Conservation (phyloP, 352 stramenopile genomes). For the Phytophthora cryptogea region DNA sequence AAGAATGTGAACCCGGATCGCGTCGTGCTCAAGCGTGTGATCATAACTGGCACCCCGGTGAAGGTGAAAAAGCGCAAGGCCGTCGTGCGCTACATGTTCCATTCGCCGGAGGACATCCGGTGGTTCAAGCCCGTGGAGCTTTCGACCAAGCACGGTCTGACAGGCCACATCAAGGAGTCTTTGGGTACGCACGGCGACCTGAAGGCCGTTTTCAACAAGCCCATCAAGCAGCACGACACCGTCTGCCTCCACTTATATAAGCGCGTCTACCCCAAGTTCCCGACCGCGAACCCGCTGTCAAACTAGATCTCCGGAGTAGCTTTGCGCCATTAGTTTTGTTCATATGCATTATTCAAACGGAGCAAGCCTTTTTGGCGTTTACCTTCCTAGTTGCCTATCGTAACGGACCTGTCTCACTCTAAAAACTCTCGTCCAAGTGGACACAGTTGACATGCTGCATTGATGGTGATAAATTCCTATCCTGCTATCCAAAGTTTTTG, state of each 20-base stretch:
- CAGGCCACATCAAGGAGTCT: slow-evolving; percentile 98
- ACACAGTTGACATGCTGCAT: slow-evolving; percentile 23
- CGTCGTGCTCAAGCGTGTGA: slow-evolving; percentile 97
- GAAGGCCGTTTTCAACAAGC: slow-evolving; percentile 99
- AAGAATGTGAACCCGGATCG: slow-evolving; percentile 97
- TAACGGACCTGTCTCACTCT: background rate
- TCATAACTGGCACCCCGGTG: slow-evolving; percentile 98
- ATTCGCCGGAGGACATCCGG: slow-evolving; percentile 96
- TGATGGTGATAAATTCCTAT: slow-evolving; percentile 30
- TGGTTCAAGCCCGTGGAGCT: slow-evolving; percentile 99
- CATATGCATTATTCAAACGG: slow-evolving; percentile 28
- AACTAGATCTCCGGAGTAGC: slow-evolving; percentile 24
- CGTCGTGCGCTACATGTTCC: slow-evolving; percentile 99
- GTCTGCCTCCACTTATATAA: slow-evolving; percentile 99
- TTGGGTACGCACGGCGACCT: slow-evolving; percentile 99
- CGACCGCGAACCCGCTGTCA: slow-evolving; percentile 45
- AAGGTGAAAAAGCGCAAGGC: slow-evolving; percentile 98
- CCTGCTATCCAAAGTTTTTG: slow-evolving; percentile 19
- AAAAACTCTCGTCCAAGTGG: background rate
- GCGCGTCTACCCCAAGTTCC: slow-evolving; percentile 98
- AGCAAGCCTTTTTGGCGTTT: slow-evolving; percentile 6
- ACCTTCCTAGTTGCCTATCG: background rate
- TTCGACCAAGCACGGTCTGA: slow-evolving; percentile 97
- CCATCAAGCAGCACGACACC: slow-evolving; percentile 99
- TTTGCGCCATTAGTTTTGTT: slow-evolving; percentile 25